Base-by-base conservation (phyloP, 164 flowering plant genomes). In the Paratinospora sagittata region DNA sequence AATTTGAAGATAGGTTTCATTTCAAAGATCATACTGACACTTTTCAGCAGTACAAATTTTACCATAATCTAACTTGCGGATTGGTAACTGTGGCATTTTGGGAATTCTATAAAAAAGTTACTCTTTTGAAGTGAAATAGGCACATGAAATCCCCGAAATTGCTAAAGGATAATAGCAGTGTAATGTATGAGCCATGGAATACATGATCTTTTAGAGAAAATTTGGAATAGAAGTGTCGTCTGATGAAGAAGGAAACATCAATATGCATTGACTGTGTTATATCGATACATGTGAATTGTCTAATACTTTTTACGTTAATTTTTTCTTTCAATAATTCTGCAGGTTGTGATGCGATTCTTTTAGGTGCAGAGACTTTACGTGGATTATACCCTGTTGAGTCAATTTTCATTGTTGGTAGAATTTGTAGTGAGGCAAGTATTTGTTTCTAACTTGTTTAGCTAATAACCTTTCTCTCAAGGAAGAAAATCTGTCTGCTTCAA, bases 281-380 rank as follows among this genome's bases (percentile, higher is more conserved):
- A 49, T 6, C 0, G 19, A 12, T 12, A 49, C 16, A 7, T 13
- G 19, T 17, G 16, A 13, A 49, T 17, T 49, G 17, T 49, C 16
- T 49, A 49, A 14, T 49, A 49, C 16, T 49, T 49, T 14, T 49
- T 16, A n/a, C n/a, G n/a, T 43, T 43, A 43, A 2, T 30, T 27
- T 63, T 63, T 63, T 27, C 19, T 3, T 63, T 30, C 34, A 16
- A 27, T 30, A n/a, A n/a, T 73, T 52, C 1, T 77, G 60, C 87
- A 92, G 97, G 97, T 63, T 82, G 84, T 79, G 97, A 92, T 85
- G 89, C 91, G 63, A 92, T 92, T 82, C 92, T 92, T 81, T 81
- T 92, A 61, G 97, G 97, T 58, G 97, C 97, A 55, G 97, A 92
- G 83, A 92, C 97, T 52, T 78, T 89, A 37, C 82, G 97, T 21